phyloP scores from a whole-genome alignment of 306 rosid species.

The Acacia acuminata region DNA sequence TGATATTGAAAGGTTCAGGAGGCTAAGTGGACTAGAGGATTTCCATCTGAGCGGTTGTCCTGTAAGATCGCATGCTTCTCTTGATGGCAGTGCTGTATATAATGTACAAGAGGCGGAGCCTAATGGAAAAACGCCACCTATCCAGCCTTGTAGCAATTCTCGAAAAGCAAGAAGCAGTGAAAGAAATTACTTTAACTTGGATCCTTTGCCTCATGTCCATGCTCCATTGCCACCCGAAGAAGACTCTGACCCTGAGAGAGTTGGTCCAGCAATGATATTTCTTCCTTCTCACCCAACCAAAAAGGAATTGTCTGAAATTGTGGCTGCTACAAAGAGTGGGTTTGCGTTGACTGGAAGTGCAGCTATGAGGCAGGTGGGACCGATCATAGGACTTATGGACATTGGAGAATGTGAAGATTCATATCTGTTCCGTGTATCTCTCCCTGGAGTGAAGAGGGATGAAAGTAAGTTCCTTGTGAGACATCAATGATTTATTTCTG shows the following conservation, averaged over 20 bases:
- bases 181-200: conserved; percentile 25
- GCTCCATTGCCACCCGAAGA: conserved; percentile 33
- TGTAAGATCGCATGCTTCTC: conserved; percentile 34
- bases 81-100: conserved; percentile 6
- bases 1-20: conserved; percentile 71
- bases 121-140: conserved; percentile 26
- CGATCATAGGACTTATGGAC: conserved; percentile 67
- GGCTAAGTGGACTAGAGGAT: conserved; percentile 60
- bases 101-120: conserved; percentile 25
- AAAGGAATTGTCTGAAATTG: conserved; percentile 56
- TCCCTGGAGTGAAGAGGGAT: conserved; percentile 82
- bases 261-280: conserved; percentile 55
- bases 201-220: conserved; percentile 37
- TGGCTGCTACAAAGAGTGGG: conserved; percentile 59
- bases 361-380: conserved; percentile 68
- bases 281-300: conserved; percentile 57
- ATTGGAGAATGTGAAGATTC: conserved; percentile 79
- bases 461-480: conserved; percentile 64
- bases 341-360: conserved; percentile 74
- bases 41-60: conserved; percentile 50
- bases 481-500: conserved; percentile 13
- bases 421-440: conserved; percentile 71
- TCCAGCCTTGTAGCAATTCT: conserved; percentile 23
- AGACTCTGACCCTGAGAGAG: conserved; percentile 40
- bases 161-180: conserved; percentile 26